A percentile compares a stretch with the other conserved stretches of the same genome.
phyloP scores from a whole-genome alignment of 371 early-diverging fungal genomes.

The Apophysomyces variabilis region DNA sequence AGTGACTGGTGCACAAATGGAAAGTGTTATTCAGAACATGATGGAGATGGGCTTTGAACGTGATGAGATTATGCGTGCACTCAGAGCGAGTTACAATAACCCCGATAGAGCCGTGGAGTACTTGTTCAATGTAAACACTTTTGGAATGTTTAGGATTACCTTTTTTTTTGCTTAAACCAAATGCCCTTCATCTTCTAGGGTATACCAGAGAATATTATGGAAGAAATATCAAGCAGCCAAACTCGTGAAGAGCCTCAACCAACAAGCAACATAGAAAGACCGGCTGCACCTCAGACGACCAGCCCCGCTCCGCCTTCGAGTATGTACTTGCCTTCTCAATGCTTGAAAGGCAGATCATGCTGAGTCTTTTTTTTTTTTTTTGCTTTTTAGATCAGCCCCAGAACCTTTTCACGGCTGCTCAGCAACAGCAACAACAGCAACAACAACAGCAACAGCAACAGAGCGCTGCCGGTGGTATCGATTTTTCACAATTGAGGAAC shows the following conservation, averaged over 20 bases:
- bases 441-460: constrained; percentile 49
- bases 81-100: constrained; percentile 97
- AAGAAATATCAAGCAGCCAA: constrained; percentile 25
- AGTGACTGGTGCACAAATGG: constrained; percentile 76
- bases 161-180: neutral
- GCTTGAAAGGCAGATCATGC: constrained; percentile 4
- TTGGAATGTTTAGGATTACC: neutral
- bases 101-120: constrained; percentile 98
- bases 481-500: constrained; percentile 68
- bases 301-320: neutral
- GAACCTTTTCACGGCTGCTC: constrained; percentile 64
- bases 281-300: neutral
- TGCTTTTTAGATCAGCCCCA: constrained; percentile 39
- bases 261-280: neutral
- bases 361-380: neutral
- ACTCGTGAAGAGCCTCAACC: neutral
- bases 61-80: constrained; percentile 84
- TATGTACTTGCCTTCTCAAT: constrained; percentile 8
- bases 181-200: constrained; percentile 35
- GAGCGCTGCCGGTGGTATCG: constrained; percentile 33
- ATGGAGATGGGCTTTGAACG: constrained; percentile 96
- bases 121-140: constrained; percentile 77
- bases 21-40: constrained; percentile 83
- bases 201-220: constrained; percentile 52
- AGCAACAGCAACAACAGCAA: constrained; percentile 49